Base-by-base conservation (phyloP, 192 early-diverging fungal genomes). In the Entomortierella chlamydospora region DNA sequence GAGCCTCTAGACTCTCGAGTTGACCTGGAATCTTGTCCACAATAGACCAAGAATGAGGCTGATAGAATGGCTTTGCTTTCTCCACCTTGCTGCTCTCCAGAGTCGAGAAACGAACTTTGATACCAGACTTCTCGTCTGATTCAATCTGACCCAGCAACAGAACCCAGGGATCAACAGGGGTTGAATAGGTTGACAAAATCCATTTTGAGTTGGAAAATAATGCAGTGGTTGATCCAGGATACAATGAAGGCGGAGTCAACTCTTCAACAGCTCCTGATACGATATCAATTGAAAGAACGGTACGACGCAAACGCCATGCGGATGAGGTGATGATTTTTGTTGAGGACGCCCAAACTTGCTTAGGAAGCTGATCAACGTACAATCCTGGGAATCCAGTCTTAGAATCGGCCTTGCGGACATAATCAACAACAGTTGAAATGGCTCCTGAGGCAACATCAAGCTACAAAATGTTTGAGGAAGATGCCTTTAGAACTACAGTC, bases 341-440 rank as follows among this genome's bases (percentile, higher is more conserved):
- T 8, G 70, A 49, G 2, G 57, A 64, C 4, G 67, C 61, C 67
- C 67, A 83, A 73, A 26, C 81, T 57, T 33, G 64, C 55, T 47
- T 22, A 15, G 17, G 86, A 70, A 95, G 84, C 50, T 86, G 84
- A 54, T 88, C 87, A 64, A 84, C 67, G 63, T 90, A 95, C 1
- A 95, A 77, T 2, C 94, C 94, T 3, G 88, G 88, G 74, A 95
- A 95, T 13, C 83, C 86, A 8, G 58, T 79, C 18, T 82, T 70
- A 7, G 61, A 8, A 6, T 63, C 65, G 6, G 87, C 69, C 10
- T 58, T 81, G 25, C 54, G 61, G 15, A 85, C 83, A 29, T 82
- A 50, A 28, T 86, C 73, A 2, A 89, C 74, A 0, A 86, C 72
- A 22, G 64, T 61, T 34, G 71, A 65, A 8, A 59, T 37, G 0